Evolutionary conservation across 202 grass and related monocot species (phyloP), one percentile per base, ranked within the genome.

Genomic region (Alloteropsis angusta): DNA sequence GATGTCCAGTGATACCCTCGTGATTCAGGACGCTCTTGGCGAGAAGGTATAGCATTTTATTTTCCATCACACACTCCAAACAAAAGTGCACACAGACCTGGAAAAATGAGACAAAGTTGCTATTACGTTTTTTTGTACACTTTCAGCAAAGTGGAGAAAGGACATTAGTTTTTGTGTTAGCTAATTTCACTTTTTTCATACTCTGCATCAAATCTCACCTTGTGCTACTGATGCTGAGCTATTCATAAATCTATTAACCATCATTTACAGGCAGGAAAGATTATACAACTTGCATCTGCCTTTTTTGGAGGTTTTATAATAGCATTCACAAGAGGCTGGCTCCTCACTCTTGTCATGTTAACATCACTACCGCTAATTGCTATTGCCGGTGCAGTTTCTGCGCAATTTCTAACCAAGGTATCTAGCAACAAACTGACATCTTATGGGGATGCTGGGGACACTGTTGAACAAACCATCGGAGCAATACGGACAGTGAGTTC

Each of bases 1-100:
- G 65, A 94, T 97, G 85, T 92, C 91, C 5, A 88, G 87, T n/a
- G 91, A 97, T 34, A 94, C 94, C 0, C 78, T 94, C 11, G 75
- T 92, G 34, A 68, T 97, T 80, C 94, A 94, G 83, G 87, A 87
- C 83, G 89, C 89, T 41, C 90, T 97, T 76, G 94, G 91, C 45
- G 91, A 94, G 83, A 97, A 94, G 87, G 91, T 97, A 65, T 80
- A n/a, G n/a, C 34, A 35, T 35, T 35, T 35, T 2, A 2, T 35
- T 35, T 35, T 4, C 34, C 34, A 35, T 4, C 2, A 35, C 34
- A 35, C 4, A 35, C 2, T 4, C 2, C 34, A 35, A 35, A 35
- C 34, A 35, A 2, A 4, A 35, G 34, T 13, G 34, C 12, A 9
- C 74, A 92, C 87, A 92, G 89, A 65, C 17, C 68, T 37, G 25